A percentile compares a stretch with the other conserved stretches of the same genome.
Conservation (phyloP, 2,329 filamentous ascomycete species). For the Xylariaceae sp. region DNA sequence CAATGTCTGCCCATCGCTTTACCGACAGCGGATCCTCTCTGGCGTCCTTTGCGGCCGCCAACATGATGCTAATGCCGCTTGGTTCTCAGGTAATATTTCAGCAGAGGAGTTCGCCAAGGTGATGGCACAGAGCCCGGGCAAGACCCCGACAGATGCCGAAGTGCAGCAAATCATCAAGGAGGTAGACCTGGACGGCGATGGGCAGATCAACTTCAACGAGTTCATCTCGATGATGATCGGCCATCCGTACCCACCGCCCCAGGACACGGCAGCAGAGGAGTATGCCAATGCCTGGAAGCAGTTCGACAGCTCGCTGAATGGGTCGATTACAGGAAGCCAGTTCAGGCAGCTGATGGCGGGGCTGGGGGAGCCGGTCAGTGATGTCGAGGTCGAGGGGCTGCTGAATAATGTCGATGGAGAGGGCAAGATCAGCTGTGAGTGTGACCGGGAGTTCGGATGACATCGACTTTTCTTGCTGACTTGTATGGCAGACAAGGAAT, state of each 20-base stretch:
- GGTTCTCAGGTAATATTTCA: conserved; percentile 28
- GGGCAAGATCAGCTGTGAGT: conserved; percentile 33
- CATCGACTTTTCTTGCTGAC: not conserved
- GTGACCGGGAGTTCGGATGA: not conserved
- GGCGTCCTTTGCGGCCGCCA: too few relatives aligned
- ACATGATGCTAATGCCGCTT: not conserved
- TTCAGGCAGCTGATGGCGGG: conserved; percentile 29
- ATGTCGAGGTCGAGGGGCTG: conserved; percentile 29
- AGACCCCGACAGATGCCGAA: conserved; percentile 28
- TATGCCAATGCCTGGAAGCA: conserved; percentile 31
- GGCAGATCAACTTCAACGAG: conserved; percentile 36
- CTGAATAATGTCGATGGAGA: conserved; percentile 31
- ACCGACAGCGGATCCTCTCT: too few relatives aligned
- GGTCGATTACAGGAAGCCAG: conserved; percentile 29
- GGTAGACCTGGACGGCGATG: conserved; percentile 35
- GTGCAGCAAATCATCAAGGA: conserved; percentile 34
- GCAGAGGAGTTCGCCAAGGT: conserved; percentile 34
- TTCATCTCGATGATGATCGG: conserved; percentile 40
- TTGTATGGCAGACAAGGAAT: conserved; percentile 26
- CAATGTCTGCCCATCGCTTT: not conserved
- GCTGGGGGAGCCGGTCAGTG: conserved; percentile 29
- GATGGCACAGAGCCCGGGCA: conserved; percentile 29
- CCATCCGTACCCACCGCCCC: conserved; percentile 26
- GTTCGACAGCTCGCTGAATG: conserved; percentile 29
- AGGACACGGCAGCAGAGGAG: conserved; percentile 23